These are phyloP conservation scores for Paraurostyla sp. DNA, from an alignment of 73 alveolate genomes.

Conservation along the genomic window DNA sequence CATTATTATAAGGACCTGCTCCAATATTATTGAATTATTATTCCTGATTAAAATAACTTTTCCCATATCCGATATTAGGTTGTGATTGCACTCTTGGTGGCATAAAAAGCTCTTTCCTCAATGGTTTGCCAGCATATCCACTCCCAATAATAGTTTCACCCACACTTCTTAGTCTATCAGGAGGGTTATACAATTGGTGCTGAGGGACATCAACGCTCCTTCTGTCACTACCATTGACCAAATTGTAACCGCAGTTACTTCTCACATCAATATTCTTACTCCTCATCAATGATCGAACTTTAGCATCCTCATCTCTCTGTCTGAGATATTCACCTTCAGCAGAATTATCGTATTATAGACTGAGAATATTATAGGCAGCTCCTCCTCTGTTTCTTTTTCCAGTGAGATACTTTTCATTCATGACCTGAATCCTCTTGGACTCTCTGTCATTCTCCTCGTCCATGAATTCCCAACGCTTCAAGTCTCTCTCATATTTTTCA, in stretches of 20 bases:
- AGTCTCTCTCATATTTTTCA: slow-evolving; percentile 89
- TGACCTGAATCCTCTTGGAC: slow-evolving; percentile 82
- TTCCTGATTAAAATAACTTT: too few relatives aligned
- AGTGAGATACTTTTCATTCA: slow-evolving; percentile 83
- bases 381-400: slow-evolving; percentile 95
- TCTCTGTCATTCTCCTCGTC: slow-evolving; percentile 92
- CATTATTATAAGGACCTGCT: neutral
- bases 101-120: slow-evolving; percentile 9
- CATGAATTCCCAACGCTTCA: slow-evolving; percentile 95
- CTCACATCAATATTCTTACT: slow-evolving; percentile 93
- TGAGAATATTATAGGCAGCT: slow-evolving; percentile 95
- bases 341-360: slow-evolving; percentile 93
- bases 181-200: slow-evolving; percentile 69
- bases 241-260: slow-evolving; percentile 94
- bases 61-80: neutral
- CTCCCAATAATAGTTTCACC: slow-evolving; percentile 22
- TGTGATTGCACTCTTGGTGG: neutral
- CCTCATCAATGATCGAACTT: slow-evolving; percentile 94
- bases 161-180: slow-evolving; percentile 23
- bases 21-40: neutral
- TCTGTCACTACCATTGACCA: slow-evolving; percentile 94
- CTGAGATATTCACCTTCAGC: slow-evolving; percentile 91
- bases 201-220: slow-evolving; percentile 69
- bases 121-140: slow-evolving; percentile 55
- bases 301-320: slow-evolving; percentile 92